Percentiles rank a stretch among this genome's conserved stretches.
Conservation (phyloP, 1,139 yeast species). For the Yamadazyma spencermartinsiae region DNA sequence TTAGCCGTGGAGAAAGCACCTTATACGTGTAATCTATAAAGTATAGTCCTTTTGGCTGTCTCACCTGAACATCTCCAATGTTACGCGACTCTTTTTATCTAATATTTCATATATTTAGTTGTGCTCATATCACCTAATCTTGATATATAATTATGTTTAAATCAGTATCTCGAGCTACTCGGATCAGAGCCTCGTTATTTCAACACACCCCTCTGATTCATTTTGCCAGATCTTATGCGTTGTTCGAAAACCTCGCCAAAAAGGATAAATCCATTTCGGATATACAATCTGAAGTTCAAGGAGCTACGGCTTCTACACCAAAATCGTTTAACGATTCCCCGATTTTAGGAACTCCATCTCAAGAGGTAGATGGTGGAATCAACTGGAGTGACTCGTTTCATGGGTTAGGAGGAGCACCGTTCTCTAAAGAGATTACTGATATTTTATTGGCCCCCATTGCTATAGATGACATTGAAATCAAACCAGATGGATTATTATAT, state of each 20-base stretch:
- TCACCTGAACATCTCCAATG: too few relatives aligned
- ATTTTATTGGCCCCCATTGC: conserved; percentile 60
- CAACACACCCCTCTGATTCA: too few relatives aligned
- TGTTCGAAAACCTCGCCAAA: conserved; percentile 16
- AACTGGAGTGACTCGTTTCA: conserved; percentile 78
- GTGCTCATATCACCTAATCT: too few relatives aligned
- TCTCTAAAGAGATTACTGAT: conserved; percentile 58
- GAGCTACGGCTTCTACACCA: conserved; percentile 1
- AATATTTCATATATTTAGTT: too few relatives aligned
- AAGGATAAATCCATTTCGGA: conserved; percentile 5
- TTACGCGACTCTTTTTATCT: too few relatives aligned
- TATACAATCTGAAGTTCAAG: conserved; percentile 5
- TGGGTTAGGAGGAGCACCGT: conserved; percentile 81
- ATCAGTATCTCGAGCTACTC: too few relatives aligned
- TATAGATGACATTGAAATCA: conserved; percentile 80
- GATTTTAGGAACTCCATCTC: conserved; percentile 8
- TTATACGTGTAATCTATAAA: too few relatives aligned
- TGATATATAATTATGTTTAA: too few relatives aligned
- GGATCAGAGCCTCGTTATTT: too few relatives aligned
- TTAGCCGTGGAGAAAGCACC: too few relatives aligned
- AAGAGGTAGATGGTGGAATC: conserved; percentile 15
- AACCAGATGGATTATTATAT: conserved; percentile 91
- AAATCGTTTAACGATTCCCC: conserved; percentile 12
- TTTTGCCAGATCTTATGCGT: conserved; percentile 16
- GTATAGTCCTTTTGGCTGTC: too few relatives aligned